Conservation (phyloP, 768 basidiomycete genomes). For the Lentinula raphanica region DNA sequence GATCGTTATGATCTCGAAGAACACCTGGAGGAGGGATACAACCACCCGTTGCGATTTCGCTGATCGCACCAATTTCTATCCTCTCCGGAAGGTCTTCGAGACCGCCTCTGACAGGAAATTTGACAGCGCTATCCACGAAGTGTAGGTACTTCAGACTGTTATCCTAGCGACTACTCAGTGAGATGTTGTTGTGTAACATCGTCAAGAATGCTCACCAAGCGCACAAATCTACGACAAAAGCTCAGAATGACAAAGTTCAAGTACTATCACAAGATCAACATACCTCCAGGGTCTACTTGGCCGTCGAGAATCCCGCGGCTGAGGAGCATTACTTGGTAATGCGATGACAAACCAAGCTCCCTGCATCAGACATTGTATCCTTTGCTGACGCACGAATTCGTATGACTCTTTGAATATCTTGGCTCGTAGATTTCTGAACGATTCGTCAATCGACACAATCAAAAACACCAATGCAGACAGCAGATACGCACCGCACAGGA, state of each 20-base stretch:
- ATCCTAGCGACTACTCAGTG: constrained; percentile 45
- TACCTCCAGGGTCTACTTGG: constrained; percentile 66
- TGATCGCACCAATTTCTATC: constrained; percentile 76
- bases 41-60: constrained; percentile 72
- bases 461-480: constrained; percentile 3
- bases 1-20: constrained; percentile 54
- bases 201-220: constrained; percentile 46
- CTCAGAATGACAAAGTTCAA: not conserved
- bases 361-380: constrained; percentile 81
- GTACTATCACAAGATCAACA: not conserved
- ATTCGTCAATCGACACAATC: not conserved
- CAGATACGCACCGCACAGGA: constrained; percentile 65
- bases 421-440: constrained; percentile 67
- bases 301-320: constrained; percentile 48
- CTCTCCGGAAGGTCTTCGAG: constrained; percentile 85
- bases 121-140: constrained; percentile 75
- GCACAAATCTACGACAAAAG: constrained; percentile 74
- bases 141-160: constrained; percentile 76
- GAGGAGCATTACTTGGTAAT: constrained; percentile 44
- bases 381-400: constrained; percentile 84
- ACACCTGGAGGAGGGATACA: constrained; percentile 66
- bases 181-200: not conserved
- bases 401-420: constrained; percentile 87
- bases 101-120: constrained; percentile 74
- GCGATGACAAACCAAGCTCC: constrained; percentile 93